Conservation (phyloP, 2,329 filamentous ascomycete genomes). For the Sarocladium strictum region DNA sequence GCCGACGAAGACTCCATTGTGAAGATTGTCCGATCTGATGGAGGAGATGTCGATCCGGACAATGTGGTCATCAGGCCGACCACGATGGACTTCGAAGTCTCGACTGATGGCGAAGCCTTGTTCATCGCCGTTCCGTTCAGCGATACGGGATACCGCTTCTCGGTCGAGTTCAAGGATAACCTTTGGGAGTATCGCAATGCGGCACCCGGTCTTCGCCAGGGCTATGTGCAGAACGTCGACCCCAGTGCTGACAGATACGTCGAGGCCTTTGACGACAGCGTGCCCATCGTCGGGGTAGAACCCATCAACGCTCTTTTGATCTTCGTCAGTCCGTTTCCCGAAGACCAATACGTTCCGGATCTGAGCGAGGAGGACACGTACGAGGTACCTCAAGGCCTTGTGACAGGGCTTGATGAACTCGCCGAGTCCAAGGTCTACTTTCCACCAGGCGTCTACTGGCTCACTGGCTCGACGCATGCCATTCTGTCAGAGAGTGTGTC, state of each 20-base stretch:
- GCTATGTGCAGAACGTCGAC: slow-evolving; percentile 15
- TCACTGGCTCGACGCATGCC: slow-evolving; percentile 18
- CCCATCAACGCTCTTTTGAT: slow-evolving; percentile 24
- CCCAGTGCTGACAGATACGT: slow-evolving; percentile 18
- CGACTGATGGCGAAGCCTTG: slow-evolving; percentile 15
- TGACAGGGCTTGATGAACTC: slow-evolving; percentile 13
- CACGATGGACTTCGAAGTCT: slow-evolving; percentile 18
- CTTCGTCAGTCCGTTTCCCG: slow-evolving; percentile 24
- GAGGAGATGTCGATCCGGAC: slow-evolving; percentile 13
- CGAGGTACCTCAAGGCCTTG: slow-evolving; percentile 10
- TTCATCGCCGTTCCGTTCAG: slow-evolving; percentile 22
- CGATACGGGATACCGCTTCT: slow-evolving; percentile 21
- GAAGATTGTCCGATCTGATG: slow-evolving; percentile 16
- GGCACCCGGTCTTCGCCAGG: slow-evolving; percentile 3
- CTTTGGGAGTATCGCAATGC: slow-evolving; percentile 20
- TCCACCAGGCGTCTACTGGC: slow-evolving; percentile 25
- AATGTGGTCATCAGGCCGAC: slow-evolving; percentile 24
- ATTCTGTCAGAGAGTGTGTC: slow-evolving; percentile 12
- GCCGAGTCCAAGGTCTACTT: slow-evolving; percentile 20
- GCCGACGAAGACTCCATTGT: slow-evolving; percentile 16
- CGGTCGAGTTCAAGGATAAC: slow-evolving; percentile 25
- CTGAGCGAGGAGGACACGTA: slow-evolving; percentile 8
- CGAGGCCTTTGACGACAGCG: slow-evolving; percentile 12
- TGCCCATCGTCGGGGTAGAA: slow-evolving; percentile 20
- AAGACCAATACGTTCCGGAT: slow-evolving; percentile 14